Base-by-base conservation (phyloP, 306 rosid genomes). In the Fagus sylvatica region DNA sequence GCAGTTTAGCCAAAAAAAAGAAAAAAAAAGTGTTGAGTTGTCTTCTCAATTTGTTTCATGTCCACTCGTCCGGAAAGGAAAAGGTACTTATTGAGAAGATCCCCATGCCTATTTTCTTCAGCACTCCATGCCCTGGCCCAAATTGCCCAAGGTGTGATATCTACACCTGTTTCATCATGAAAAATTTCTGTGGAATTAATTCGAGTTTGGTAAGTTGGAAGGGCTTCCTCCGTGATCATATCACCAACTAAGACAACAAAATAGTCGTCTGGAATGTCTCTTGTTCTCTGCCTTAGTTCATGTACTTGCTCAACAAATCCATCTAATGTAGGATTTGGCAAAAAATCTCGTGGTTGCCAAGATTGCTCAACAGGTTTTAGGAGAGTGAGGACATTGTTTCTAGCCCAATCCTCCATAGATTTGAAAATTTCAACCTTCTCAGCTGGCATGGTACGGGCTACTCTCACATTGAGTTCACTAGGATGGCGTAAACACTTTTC, bases 61-160 rank as follows among this genome's bases (percentile, higher is more conserved):
- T 91, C 97, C 42, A 93, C 98, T 55, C 96, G 88, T 46, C 94
- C 94, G 11, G 78, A 73, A 72, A 91, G 85, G 87, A 91, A 93
- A 48, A 93, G 92, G 79, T 93, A 93, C 80, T 93, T 91, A 65
- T 91, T 93, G 70, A 93, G 98, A 71, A 93, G 90, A 83, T 93
- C 98, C 62, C 96, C 98, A 2, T 91, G 98, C 72, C 93, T 85
- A 75, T 93, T 93, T 83, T 93, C 98, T 77, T 93, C 98, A 64
- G 94, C 98, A 71, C 96, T 93, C 96, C 98, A 93, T 34, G 94
- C 93, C 88, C 96, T 90, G 10, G 91, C 88, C 97, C 96, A 93
- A 81, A 90, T 11, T 36, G 92, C 97, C 97, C 97, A 93, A 55
- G 96, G 74, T 70, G 90, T 89, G 55, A 43, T 96, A 84, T 96